A percentile compares a stretch with the other conserved stretches of the same genome.
phyloP scores from a whole-genome alignment of 225 moss, liverwort and hornwort genomes.

The Neckera pumila region DNA sequence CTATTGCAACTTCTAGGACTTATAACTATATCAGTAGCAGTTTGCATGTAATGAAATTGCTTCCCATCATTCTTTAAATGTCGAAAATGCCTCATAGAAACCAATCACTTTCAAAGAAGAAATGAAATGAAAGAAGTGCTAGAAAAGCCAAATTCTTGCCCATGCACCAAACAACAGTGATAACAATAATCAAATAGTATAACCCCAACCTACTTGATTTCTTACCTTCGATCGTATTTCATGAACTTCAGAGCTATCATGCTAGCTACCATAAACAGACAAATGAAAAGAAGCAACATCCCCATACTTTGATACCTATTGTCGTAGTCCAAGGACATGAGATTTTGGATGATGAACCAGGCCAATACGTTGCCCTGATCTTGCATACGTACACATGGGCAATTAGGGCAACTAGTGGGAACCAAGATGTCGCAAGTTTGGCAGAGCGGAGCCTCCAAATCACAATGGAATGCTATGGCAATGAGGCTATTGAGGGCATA shows the following conservation, averaged over 20 bases:
- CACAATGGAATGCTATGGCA: slow-evolving; percentile 61
- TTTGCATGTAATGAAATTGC: background rate
- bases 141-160: background rate
- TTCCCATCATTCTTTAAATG: background rate
- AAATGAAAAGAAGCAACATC: slow-evolving; percentile 38
- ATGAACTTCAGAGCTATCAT: slow-evolving; percentile 66
- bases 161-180: background rate
- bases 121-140: background rate
- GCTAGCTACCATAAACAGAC: slow-evolving; percentile 42
- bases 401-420: slow-evolving; percentile 50
- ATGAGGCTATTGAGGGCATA: slow-evolving; percentile 62
- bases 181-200: background rate
- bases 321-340: slow-evolving; percentile 43
- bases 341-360: slow-evolving; percentile 31
- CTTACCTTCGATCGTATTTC: slow-evolving; percentile 51
- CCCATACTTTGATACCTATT: slow-evolving; percentile 19
- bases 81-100: background rate
- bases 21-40: background rate
- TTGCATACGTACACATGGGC: slow-evolving; percentile 42
- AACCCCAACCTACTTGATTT: background rate
- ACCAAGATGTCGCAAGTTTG: slow-evolving; percentile 20
- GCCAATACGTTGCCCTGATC: slow-evolving; percentile 44
- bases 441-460: slow-evolving; percentile 39
- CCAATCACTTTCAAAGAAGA: background rate
- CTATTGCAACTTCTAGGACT: no score